Base-by-base conservation (phyloP, 306 rosid species). In the Rosa lucieae region DNA sequence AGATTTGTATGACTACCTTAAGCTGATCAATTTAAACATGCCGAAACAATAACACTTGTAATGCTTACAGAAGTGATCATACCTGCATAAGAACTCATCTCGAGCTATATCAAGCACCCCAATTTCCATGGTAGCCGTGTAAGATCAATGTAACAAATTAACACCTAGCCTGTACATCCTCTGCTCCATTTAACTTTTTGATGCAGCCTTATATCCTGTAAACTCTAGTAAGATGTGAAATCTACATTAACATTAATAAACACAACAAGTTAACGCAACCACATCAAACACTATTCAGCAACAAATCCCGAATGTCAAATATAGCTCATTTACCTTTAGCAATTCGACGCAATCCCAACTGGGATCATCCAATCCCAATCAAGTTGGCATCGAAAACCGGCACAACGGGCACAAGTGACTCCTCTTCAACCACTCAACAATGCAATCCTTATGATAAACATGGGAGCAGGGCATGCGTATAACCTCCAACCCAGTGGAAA, bases 341-440 rank as follows among this genome's bases (percentile, higher is more conserved):
- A 61, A 44, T 75, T 37, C 10, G 29, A 58, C 62, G 8, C 78
- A 8, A 74, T 5, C 63, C 63, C 12, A 17, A 71, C 59, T 29
- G 59, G 17, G 74, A 70, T 17, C 20, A 47, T 66, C 39, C 75
- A 68, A 8, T 39, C 15, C 42, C 35, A 11, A 43, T 46, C 78
- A 79, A 14, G 76, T 59, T 32, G 86, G 83, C 86, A 83, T 37
- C 35, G 79, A 39, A 42, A 67, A 83, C 29, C 83, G 82, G 72
- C 82, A 84, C 79, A 80, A 80, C 1, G 87, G 87, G 76, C 87
- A 84, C 13, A 44, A 18, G 52, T 77, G 84, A 72, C 84, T 77
- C 40, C 76, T 77, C 53, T 71, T 59, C 14, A 84, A 58, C 87
- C 82, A 80, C 55, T 73, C 70, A n/a, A 72, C 72, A 46, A 84